Evolutionary conservation across 169 alveolate genomes (phyloP).

Genomic region (Eimeria praecox): DNA sequence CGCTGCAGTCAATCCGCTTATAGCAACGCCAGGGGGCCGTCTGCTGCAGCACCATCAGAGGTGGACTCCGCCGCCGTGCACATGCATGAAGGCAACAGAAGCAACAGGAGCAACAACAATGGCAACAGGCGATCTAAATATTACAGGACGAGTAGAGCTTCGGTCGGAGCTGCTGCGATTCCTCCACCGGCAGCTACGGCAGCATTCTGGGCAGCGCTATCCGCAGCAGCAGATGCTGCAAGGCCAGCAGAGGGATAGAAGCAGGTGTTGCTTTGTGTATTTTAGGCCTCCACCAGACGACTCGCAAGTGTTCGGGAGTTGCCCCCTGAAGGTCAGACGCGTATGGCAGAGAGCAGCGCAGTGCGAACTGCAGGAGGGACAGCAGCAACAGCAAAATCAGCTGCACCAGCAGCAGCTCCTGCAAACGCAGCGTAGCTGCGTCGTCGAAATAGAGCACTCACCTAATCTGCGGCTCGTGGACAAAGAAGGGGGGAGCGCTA

Average conservation of each 20-base stretch:
- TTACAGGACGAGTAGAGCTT: background rate
- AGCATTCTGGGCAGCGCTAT: background rate
- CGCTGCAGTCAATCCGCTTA: constrained; percentile 41
- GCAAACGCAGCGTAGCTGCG: background rate
- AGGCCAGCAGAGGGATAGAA: constrained; percentile 19
- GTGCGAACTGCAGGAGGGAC: constrained; percentile 15
- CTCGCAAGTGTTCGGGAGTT: constrained; percentile 63
- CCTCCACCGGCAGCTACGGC: constrained; percentile 32
- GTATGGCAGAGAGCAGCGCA: constrained; percentile 14
- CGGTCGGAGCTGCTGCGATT: constrained; percentile 52
- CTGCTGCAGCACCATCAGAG: constrained; percentile 20
- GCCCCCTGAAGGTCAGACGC: constrained; percentile 69
- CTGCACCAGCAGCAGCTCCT: constrained; percentile 25
- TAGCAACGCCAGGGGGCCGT: constrained; percentile 67
- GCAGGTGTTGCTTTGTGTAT: constrained; percentile 37
- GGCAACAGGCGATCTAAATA: background rate
- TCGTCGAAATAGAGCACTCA: background rate
- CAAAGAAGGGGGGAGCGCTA: background rate
- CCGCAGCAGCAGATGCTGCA: constrained; percentile 10
- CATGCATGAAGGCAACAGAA: background rate
- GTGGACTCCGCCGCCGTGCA: constrained; percentile 45
- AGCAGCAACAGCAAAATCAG: constrained; percentile 32
- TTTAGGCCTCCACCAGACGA: constrained; percentile 71
- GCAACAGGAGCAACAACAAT: background rate
- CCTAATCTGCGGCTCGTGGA: background rate